Percentiles rank a stretch among this genome's conserved stretches.
phyloP scores from a whole-genome alignment of 208 protist genomes.

The Phytomonas sp. region DNA sequence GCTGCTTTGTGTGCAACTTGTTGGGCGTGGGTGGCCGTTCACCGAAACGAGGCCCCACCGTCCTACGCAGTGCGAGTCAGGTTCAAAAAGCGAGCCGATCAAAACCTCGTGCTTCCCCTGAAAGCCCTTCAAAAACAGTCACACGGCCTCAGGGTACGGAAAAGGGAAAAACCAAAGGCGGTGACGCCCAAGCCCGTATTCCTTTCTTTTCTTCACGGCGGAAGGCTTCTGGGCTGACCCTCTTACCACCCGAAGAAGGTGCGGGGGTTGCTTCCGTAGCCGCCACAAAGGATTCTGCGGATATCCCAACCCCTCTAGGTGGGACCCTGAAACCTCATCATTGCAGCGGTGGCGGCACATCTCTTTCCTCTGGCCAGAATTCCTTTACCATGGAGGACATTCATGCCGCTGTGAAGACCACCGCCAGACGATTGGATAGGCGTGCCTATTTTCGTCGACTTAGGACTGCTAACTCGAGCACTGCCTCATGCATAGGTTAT shows the following conservation, averaged over 20 bases:
- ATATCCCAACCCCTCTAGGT: neutral
- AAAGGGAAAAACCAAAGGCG: neutral
- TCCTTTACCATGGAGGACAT: slow-evolving; percentile 9
- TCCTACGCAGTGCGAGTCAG: neutral
- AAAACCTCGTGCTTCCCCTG: neutral
- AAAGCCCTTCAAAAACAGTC: neutral
- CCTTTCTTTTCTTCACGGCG: neutral
- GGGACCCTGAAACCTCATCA: neutral
- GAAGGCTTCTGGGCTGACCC: neutral
- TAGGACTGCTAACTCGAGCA: neutral
- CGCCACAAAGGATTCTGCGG: neutral
- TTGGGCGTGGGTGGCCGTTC: neutral
- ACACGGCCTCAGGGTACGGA: neutral
- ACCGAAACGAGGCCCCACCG: neutral
- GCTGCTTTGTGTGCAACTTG: neutral
- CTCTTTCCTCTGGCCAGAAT: neutral
- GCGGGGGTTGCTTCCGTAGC: neutral
- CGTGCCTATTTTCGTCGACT: slow-evolving; percentile 4
- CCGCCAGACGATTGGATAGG: slow-evolving; percentile 1
- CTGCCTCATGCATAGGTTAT: neutral
- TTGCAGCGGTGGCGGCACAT: neutral
- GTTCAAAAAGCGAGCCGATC: neutral
- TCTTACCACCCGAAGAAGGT: neutral
- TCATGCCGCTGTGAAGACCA: neutral
- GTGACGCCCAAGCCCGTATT: neutral